Base-by-base conservation (phyloP, 768 basidiomycete species). In the Pisolithus tinctorius region DNA sequence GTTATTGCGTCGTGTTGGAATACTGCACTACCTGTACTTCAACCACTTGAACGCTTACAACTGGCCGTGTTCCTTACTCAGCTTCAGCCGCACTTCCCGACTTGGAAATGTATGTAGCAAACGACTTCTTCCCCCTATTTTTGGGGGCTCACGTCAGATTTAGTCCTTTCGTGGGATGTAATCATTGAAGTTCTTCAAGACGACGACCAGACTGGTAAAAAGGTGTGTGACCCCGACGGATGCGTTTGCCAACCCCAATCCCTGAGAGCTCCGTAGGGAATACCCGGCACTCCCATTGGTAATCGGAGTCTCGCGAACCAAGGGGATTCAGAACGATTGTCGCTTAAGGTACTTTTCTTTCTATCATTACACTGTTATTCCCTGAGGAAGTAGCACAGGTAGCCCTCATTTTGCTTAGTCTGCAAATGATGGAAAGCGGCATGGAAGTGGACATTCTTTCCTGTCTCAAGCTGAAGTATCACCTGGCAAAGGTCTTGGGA, bases 341-440 rank as follows among this genome's bases (percentile, higher is more conserved):
- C 30, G 17, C 41, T 50, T 34, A 45, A 23, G 49, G 14, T 47
- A 30, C 13, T 27, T 49, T 34, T n/a, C 42, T 14, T 40, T 29
- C 31, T 38, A 30, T 52, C 26, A 11, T 52, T 10, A 54, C 41
- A 14, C 42, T 2, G 16, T 37, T 6, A 29, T 7, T 43, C 34
- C 26, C 41, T 42, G 45, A 36, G 47, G 45, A 36, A 47, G 37
- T 25, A 36, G 34, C 27, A 34, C 52, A 88, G 85, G 72, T 74
- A 45, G 78, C 81, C 1, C 60, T 83, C 20, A 54, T 86, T 25
- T 66, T 77, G 13, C 71, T 90, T 14, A 75, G 79, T 52, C 66
- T 89, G 45, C 76, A 80, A 47, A 83, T 88, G 80, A 71, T 89
- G 30, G 72, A 81, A 9, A 81, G 83, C 52, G 85, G 85, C 6